Evolutionary conservation across 768 basidiomycete genomes (phyloP).

Genomic region (Lactifluus hygrophoroides): DNA sequence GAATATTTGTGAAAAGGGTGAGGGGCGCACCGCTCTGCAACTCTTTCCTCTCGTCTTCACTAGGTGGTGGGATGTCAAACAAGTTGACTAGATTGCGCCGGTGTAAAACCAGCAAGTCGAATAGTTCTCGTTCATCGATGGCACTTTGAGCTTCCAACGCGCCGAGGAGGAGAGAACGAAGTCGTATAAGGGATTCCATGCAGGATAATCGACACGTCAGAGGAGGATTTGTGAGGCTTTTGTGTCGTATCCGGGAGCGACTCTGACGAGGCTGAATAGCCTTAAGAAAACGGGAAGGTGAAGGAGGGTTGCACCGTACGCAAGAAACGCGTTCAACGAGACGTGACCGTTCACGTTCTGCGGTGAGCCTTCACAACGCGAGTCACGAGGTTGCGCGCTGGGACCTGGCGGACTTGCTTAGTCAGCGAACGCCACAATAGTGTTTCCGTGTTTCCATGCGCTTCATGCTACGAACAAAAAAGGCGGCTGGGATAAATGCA

Average conservation of each 20-base stretch:
- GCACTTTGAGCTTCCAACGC: conserved; percentile 38
- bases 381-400: not conserved
- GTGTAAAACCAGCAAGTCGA: conserved; percentile 63
- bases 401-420: not conserved
- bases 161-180: conserved; percentile 45
- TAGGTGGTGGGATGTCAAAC: conserved; percentile 56
- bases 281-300: not conserved
- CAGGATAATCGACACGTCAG: not conserved
- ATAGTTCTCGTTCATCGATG: conserved; percentile 62
- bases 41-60: conserved; percentile 57
- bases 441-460: too few species aligned
- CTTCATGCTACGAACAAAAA: not conserved
- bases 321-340: not conserved
- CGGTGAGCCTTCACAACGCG: not conserved
- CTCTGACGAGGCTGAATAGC: not conserved
- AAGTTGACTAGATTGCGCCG: conserved; percentile 54
- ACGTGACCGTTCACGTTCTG: not conserved
- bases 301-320: not conserved
- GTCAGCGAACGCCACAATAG: not conserved
- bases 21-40: conserved; percentile 50
- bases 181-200: conserved; percentile 55
- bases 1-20: not conserved
- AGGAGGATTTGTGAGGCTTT: not conserved
- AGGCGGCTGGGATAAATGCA: not conserved
- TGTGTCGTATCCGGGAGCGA: not conserved